Base-by-base conservation (phyloP, 495 filamentous ascomycete species). In the Podospora anserina region DNA sequence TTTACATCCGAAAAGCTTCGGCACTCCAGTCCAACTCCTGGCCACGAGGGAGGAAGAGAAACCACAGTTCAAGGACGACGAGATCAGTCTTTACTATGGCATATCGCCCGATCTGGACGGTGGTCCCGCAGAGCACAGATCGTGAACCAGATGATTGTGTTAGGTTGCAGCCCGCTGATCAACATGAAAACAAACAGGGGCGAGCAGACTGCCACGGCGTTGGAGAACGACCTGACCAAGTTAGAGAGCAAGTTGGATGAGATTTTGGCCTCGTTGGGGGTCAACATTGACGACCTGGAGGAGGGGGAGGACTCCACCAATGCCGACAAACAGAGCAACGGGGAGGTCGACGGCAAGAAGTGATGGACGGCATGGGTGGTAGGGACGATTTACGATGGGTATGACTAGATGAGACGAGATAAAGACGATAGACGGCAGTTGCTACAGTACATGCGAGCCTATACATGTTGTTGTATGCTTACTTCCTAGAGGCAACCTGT, bases 221-320 rank as follows among this genome's bases (percentile, higher is more conserved):
- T 88, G n/a, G 86, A 88, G 72, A 76, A 81, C n/a, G 81, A 80
- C 64, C 72, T 88, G 66, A 79, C 79, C 7, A 82, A 59, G 44
- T 70, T 88, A 23, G 85, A 88, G 73, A 79, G 71, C 68, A 87
- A 83, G 71, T 81, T 88, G 53, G 85, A 88, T 65, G 81, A 78
- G 61, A 68, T 88, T 5, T 74, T 88, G 23, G 82, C 83, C 5
- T 72, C 75, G 19, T 69, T 80, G 13, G 75, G 69, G 2, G 63
- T 68, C 3, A 20, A 64, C 1, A 13, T 30, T 0, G 68, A 67
- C 9, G 67, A 16, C 5, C 39, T 62, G 4, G 70, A 65, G 3
- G 69, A 54, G 20, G 69, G 61, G 57, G 28, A 9, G n/a, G 32
- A 58, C 5, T 16, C 34, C 13, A 30, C n/a, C 44, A 56, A 61